phyloP scores from a whole-genome alignment of 2,329 filamentous ascomycete genomes.

The Colletotrichum cordylinicola region DNA sequence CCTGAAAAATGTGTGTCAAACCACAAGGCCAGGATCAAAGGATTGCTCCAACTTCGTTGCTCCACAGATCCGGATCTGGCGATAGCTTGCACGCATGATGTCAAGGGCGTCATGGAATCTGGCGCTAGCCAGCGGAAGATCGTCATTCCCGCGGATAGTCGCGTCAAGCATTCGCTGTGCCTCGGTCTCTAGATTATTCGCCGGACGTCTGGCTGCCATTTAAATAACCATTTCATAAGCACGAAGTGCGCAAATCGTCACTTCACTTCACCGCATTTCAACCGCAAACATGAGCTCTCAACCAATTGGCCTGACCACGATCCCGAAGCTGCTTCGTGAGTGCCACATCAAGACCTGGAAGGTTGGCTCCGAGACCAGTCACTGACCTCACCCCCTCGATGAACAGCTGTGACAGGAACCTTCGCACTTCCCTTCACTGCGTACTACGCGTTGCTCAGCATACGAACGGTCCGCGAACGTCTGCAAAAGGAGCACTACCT shows the following conservation, averaged over 20 bases:
- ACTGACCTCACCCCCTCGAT: background rate
- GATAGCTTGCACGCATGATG: background rate
- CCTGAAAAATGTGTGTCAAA: background rate
- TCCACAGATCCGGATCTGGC: background rate
- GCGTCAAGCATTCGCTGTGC: background rate
- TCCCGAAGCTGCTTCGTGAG: conserved; percentile 11
- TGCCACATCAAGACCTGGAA: background rate
- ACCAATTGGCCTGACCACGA: conserved; percentile 1
- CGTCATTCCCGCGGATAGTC: background rate
- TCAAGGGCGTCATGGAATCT: background rate
- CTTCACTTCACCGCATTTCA: background rate
- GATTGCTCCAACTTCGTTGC: background rate
- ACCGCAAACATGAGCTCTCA: background rate
- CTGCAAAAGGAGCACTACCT: conserved; percentile 1
- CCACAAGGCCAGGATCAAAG: background rate
- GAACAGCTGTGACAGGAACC: background rate
- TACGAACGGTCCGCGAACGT: conserved; percentile 1
- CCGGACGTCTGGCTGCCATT: background rate
- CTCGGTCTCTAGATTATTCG: background rate
- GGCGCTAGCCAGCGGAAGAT: background rate
- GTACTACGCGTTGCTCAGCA: conserved; percentile 11
- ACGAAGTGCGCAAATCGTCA: background rate
- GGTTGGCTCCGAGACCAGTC: background rate
- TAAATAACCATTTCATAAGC: background rate
- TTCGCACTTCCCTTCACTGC: conserved; percentile 11